A percentile compares a stretch with the other conserved stretches of the same genome.
phyloP scores from a whole-genome alignment of 192 early-diverging fungal genomes.

The Geranomyces variabilis region DNA sequence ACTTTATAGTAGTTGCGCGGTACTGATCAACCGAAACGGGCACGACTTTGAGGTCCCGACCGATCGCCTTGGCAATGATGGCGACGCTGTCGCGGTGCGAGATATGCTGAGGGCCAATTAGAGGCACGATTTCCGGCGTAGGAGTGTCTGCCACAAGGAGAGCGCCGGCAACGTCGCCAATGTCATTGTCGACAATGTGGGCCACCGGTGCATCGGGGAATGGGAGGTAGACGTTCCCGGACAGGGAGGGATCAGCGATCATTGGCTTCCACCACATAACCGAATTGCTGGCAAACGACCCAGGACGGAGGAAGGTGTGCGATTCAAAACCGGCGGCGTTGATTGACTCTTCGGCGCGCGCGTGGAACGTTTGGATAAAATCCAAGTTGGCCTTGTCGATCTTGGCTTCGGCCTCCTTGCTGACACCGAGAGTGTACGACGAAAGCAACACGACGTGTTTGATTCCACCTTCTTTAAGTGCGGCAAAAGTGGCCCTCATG shows the following conservation, averaged over 20 bases:
- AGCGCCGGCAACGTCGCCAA: conserved; percentile 19
- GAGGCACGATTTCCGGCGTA: background rate
- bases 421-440: background rate
- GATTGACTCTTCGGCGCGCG: background rate
- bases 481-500: background rate
- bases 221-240: background rate
- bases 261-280: background rate
- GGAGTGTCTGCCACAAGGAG: background rate
- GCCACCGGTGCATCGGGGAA: conserved; percentile 12
- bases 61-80: conserved; percentile 6
- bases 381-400: background rate
- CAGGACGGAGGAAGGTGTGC: conserved; percentile 16
- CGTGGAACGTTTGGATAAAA: background rate
- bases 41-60: background rate
- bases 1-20: background rate
- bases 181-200: conserved; percentile 15
- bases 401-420: background rate
- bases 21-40: background rate
- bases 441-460: conserved; percentile 9
- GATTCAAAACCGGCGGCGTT: background rate
- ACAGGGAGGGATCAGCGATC: no score
- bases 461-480: conserved; percentile 1
- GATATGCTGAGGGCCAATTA: conserved; percentile 7
- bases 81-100: background rate
- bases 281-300: conserved; percentile 4